Evolutionary conservation across 352 stramenopile genomes (phyloP), one percentile per base, ranked within the genome.

Genomic region (Pythium monospermum): DNA sequence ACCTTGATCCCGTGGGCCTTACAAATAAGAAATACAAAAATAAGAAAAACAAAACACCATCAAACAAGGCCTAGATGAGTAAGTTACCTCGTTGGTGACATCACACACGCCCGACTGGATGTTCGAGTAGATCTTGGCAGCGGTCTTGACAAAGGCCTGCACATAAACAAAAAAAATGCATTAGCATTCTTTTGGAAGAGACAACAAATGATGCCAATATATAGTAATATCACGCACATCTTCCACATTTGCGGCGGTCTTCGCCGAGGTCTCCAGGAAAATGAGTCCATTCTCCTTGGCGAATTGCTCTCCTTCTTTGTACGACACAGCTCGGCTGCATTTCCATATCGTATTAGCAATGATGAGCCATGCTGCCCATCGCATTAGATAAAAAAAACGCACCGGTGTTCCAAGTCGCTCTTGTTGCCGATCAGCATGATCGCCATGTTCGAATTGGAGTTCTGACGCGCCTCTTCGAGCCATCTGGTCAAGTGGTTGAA

Each of bases 371-470:
- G n/a, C n/a, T n/a, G n/a, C n/a, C n/a, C n/a, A n/a, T n/a, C n/a
- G n/a, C n/a, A n/a, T n/a, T n/a, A n/a, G n/a, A n/a, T n/a, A 19
- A 39, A 15, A 6, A 18, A 33, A 3, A 68, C 39, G 3, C 44
- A 71, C 55, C 83, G 83, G 66, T 98, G 91, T 54, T 98, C 96
- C 57, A 99, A 65, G 76, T 99, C 97, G 63, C 86, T 96, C 71
- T 99, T 99, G 73, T 99, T 99, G 51, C 96, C 96, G 61, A 99
- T 98, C 10, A 99, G 71, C 94, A 99, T 98, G 68, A 99, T 99
- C 33, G 96, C 91, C 96, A 99, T 99, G 78, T 99, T 99, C 37
- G 87, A 94, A 64, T 98, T 98, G 44, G 88, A 97, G 73, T 99
- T 98, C 71, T 99, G 94, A 16, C 96, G 73, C 7, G 96, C 96